Evolutionary conservation across 306 rosid genomes (phyloP).

Genomic region (Hippophae tibetana): DNA sequence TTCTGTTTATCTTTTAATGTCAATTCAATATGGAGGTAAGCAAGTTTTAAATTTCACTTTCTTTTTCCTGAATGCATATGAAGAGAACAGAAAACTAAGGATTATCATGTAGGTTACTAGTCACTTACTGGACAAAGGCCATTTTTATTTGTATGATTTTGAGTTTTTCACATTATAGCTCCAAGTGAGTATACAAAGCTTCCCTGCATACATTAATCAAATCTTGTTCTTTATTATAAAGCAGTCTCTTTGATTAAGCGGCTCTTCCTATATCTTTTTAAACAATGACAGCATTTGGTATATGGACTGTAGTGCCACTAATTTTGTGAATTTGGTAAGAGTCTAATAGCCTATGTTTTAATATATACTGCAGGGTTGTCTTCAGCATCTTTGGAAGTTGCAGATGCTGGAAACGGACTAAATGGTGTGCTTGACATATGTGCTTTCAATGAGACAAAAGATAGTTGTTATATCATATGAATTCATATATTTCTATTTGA

Average conservation of each 20-base stretch:
- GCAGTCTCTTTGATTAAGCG: neutral
- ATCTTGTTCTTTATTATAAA: no score
- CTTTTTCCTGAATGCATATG: constrained; percentile 1
- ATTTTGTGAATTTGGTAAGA: neutral
- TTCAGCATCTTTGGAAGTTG: constrained; percentile 74
- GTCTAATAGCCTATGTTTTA: constrained; percentile 6
- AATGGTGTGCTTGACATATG: constrained; percentile 27
- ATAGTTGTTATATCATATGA: neutral
- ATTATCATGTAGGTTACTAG: neutral
- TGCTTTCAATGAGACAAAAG: neutral
- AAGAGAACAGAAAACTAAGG: neutral
- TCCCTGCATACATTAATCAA: no score
- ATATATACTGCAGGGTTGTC: constrained; percentile 55
- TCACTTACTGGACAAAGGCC: no score
- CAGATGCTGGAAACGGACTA: constrained; percentile 50
- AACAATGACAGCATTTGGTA: neutral
- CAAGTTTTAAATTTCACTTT: neutral
- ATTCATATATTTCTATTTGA: neutral
- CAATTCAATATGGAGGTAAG: constrained; percentile 56
- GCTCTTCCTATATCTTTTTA: neutral
- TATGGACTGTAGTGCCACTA: no score
- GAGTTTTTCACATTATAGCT: no score
- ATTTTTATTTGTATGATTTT: no score
- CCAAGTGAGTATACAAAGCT: no score
- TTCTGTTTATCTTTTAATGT: constrained; percentile 8